Evolutionary conservation across 2,329 filamentous ascomycete species (phyloP).

Genomic region (Fusarium phyllophilum): DNA sequence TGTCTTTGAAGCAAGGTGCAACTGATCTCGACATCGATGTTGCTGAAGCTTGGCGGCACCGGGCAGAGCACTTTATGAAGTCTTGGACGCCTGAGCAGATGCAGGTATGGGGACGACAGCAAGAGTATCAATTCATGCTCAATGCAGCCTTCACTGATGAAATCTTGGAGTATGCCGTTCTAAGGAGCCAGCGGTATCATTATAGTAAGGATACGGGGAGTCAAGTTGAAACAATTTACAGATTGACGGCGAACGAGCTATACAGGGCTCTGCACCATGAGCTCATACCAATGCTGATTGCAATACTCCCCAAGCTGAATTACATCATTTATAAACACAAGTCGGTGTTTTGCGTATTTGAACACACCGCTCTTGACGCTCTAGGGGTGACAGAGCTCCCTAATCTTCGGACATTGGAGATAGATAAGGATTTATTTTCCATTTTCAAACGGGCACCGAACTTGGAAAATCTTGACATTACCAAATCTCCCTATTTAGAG

Average conservation of each 20-base stretch:
- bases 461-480: background rate
- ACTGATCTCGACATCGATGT: background rate
- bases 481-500: fast-evolving
- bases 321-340: background rate
- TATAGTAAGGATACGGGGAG: too few relatives aligned
- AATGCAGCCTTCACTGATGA: background rate
- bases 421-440: fast-evolving
- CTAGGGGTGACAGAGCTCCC: background rate
- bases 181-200: too few relatives aligned
- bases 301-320: background rate
- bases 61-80: background rate
- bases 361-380: background rate
- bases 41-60: background rate
- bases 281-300: background rate
- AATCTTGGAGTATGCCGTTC: fast-evolving
- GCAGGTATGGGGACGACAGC: fast-evolving
- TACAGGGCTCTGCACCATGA: background rate
- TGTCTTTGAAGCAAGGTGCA: background rate
- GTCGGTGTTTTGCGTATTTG: fast-evolving
- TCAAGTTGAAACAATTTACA: too few relatives aligned
- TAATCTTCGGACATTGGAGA: background rate
- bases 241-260: fast-evolving
- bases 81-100: background rate
- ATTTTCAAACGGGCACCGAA: background rate
- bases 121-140: fast-evolving